Evolutionary conservation across 352 stramenopile species (phyloP), one percentile per base, ranked within the genome.

Genomic region (Phytophthora pisi): DNA sequence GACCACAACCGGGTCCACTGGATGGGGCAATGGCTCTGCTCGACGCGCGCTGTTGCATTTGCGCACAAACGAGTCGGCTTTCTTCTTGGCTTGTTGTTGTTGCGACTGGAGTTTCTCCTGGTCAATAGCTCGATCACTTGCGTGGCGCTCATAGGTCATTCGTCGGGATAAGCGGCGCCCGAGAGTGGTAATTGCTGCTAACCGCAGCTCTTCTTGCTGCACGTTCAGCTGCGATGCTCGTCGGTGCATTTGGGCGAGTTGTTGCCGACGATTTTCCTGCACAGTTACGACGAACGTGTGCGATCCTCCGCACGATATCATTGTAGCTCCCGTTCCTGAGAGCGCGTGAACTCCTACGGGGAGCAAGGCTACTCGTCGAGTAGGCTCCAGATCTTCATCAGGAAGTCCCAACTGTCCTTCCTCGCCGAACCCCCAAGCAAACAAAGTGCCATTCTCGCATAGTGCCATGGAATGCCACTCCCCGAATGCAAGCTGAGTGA

Each of bases 391-490:
- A 34, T 84, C 76, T 26, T 86, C 69, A 24, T 82, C 73, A 4
- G 79, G 76, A 0, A 89, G 61, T 26, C 78, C 79, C 10, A 92
- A 75, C 30, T 90, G 82, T 0, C 84, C 82, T 77, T 92, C 84
- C 65, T 92, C 84, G 11, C 82, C 84, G 45, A 92, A 92, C 0
- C 84, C 84, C 84, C 84, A 92, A 1, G 82, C 64, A 42, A 80
- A 92, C 47, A 92, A 58, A 0, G 67, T 74, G 5, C 75, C 79
- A 24, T 84, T 74, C 45, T 81, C 75, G 50, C 78, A 86, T 3
- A 92, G 57, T n/a, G 77, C 81, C 67, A 87, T 81, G 36, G 82
- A 92, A 61, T 92, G 82, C 84, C 82, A 91, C 64, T 92, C 82
- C 5, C 82, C 82, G 52, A 90, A 81, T 16, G 82, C 70, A 51